These are phyloP conservation scores for Entomortierella beljakovae DNA, from an alignment of 192 early-diverging fungal species.

Conservation along the genomic window DNA sequence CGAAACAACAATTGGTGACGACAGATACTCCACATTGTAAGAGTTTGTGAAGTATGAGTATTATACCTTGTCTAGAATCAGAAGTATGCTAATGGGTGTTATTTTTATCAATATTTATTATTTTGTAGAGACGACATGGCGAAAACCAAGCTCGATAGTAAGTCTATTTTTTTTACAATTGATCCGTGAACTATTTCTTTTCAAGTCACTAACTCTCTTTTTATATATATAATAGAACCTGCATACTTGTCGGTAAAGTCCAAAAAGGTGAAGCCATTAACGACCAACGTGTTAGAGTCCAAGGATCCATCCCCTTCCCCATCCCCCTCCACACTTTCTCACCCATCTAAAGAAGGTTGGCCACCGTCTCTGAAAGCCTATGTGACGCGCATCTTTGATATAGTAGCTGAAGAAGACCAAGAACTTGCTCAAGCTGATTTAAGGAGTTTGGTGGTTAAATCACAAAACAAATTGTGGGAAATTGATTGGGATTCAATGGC, in stretches of 20 bases:
- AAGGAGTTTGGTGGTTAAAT: conserved; percentile 63
- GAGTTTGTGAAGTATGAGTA: not conserved
- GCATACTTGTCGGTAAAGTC: conserved; percentile 53
- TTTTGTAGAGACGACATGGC: conserved; percentile 13
- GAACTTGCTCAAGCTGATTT: conserved; percentile 66
- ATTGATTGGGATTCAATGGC: conserved; percentile 79
- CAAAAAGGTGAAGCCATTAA: conserved; percentile 48
- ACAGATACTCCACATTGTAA: not conserved
- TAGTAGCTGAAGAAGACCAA: conserved; percentile 43
- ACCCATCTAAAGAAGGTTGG: conserved; percentile 20
- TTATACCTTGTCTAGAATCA: not conserved
- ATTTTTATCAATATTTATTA: not conserved
- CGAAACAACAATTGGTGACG: conserved; percentile 8
- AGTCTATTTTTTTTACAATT: conserved; percentile 1
- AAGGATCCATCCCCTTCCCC: conserved; percentile 10
- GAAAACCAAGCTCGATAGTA: conserved; percentile 21
- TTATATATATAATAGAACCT: conserved; percentile 24
- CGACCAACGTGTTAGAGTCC: conserved; percentile 41
- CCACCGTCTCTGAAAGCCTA: conserved; percentile 49
- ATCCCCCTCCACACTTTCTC: not conserved
- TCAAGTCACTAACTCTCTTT: not conserved
- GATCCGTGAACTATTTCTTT: not conserved
- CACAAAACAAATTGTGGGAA: conserved; percentile 57
- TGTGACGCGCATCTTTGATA: conserved; percentile 53
- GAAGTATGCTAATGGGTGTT: not conserved